Base-by-base conservation (phyloP, 106 monocot species). In the Chionographis japonica region DNA sequence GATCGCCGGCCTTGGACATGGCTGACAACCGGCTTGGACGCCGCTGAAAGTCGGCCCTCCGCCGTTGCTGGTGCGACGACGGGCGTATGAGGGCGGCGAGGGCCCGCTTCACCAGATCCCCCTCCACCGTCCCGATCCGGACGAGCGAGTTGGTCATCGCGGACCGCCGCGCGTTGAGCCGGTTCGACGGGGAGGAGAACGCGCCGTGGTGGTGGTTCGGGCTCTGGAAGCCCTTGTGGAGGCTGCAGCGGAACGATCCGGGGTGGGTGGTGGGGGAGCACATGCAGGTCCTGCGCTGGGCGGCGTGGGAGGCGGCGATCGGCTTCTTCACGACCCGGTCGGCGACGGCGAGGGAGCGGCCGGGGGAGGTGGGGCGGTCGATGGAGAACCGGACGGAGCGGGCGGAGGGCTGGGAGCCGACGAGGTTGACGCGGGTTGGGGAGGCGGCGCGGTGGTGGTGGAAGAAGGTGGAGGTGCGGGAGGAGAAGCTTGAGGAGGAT, bases 221-320 rank as follows among this genome's bases (percentile, higher is more conserved):
- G 42, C 9, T 27, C 0, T 56, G 36, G 17, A 61, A 14, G 14
- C 69, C 76, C 74, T 86, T 91, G 77, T 95, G 95, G 40, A 91
- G 84, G 36, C 78, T 77, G 72, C 95, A 95, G 0, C 95, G 80
- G 79, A 95, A 95, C 7, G 95, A 95, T 2, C 95, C 95, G 0
- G 95, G 95, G 36, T 95, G 95, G 3, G 81, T 91, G 39, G 91
- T 95, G 43, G 95, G 95, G 1, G 95, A 83, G 73, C 95, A 95
- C 81, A 80, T 77, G 74, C 95, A 95, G 15, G 83, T 86, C 60
- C 75, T 70, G 14, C 76, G 68, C 18, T 56, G 11, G 37, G 51
- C 17, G 50, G 37, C 41, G 4, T 50, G 40, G 40, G 78, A 50
- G 43, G 71, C 58, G 40, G 64, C 15, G 9, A 66, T 27, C 37